Base-by-base conservation (phyloP, 345 rosid genomes). In the Zanthoxylum bungeanum region DNA sequence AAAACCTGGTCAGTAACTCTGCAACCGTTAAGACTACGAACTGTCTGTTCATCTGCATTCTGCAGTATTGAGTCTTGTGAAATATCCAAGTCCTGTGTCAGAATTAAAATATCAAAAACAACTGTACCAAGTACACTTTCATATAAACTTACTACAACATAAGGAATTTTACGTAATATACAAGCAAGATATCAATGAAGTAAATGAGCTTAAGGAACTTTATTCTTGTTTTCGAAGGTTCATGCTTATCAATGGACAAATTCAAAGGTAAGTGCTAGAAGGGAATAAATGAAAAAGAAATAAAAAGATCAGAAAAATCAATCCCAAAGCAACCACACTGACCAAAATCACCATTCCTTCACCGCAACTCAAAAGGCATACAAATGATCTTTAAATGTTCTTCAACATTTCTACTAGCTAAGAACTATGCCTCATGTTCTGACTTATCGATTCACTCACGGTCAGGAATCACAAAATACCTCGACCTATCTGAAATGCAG, bases 1-100 rank as follows among this genome's bases (percentile, higher is more conserved):
- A 95, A 79, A 84, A 95, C 91, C 69, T 92, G 99, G 88, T 95
- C 99, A 76, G 99, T 95, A 47, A 95, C 98, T 85, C 99, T 86
- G 82, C 99, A 95, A 55, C 99, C 99, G 66, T 95, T 95, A 72
- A 95, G 98, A 79, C 99, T 95, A 68, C 93, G 96, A 77, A 95
- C 98, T 66, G 98, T 91, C 85, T 91, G 96, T 40, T 92, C 98
- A 82, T 95, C 99, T 19, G 93, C 83, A 80, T 88, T 92, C 74
- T 92, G 98, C 72, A 95, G 79, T 66, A 92, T 89, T 34, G 97
- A 87, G 73, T 91, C 99, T 78, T 92, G 97, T 21, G 96, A 92
- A 77, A 95, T 69, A 73, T 92, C 99, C 44, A 95, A 79, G 84
- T 95, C 96, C 99, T 95, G 88, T 49, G 52, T 22, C 78, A 81